These are phyloP conservation scores for Tubosaeta brunneosetosa DNA, from an alignment of 768 basidiomycete species.

Conservation along the genomic window DNA sequence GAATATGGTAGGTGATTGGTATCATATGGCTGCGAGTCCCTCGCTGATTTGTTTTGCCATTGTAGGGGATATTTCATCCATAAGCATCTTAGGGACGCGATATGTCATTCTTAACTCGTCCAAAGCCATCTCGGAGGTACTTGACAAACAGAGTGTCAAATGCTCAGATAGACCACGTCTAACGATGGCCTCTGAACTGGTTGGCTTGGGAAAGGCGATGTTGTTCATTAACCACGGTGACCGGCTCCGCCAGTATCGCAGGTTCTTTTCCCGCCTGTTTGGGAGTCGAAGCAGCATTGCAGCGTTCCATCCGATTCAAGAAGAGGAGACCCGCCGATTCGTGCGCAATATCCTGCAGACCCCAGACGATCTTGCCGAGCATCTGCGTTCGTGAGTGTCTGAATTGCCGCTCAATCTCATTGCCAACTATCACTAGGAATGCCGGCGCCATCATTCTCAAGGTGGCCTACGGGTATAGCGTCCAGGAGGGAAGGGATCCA, in stretches of 20 bases:
- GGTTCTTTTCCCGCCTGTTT: slow-evolving; percentile 2
- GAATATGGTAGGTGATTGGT: slow-evolving; percentile 39
- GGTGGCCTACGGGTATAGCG: slow-evolving; percentile 38
- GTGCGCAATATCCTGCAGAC: slow-evolving; percentile 10
- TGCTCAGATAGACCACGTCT: slow-evolving; percentile 36
- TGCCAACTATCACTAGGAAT: slow-evolving; percentile 2
- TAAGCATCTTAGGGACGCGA: slow-evolving; percentile 38
- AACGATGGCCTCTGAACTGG: slow-evolving; percentile 18
- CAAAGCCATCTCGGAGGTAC: slow-evolving; percentile 41
- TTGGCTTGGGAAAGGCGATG: slow-evolving; percentile 10
- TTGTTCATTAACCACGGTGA: slow-evolving; percentile 8
- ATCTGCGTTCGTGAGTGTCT: slow-evolving; percentile 19
- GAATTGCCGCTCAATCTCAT: not conserved
- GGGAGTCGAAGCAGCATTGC: slow-evolving; percentile 8
- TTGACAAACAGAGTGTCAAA: slow-evolving; percentile 51
- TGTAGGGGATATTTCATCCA: slow-evolving; percentile 15
- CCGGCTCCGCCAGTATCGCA: slow-evolving; percentile 14
- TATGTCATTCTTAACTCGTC: slow-evolving; percentile 48
- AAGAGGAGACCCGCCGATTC: slow-evolving; percentile 16
- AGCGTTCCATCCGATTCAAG: slow-evolving; percentile 11
- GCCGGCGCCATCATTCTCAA: slow-evolving; percentile 32
- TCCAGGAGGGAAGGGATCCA: slow-evolving; percentile 21
- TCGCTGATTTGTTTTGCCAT: slow-evolving; percentile 12
- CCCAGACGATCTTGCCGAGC: slow-evolving; percentile 11
- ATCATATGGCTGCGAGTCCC: not conserved